Base-by-base conservation (phyloP, 139 green algal genomes). In the Gonium pectorale region DNA sequence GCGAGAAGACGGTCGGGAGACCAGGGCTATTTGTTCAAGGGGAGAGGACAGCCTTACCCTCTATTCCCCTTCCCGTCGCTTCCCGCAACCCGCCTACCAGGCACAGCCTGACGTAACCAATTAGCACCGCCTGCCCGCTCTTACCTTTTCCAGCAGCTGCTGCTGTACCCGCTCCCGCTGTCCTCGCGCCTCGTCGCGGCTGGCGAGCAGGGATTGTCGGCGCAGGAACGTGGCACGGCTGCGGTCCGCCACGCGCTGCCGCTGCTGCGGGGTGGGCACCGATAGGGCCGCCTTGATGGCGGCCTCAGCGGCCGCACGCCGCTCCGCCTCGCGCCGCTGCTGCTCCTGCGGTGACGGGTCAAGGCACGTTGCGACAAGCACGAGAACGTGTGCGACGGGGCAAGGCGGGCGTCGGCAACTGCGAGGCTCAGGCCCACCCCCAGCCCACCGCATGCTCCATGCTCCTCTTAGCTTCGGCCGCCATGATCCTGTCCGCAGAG, bases 101-200 rank as follows among this genome's bases (percentile, higher is more conserved):
- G 63, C 63, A 49, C 33, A 0, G 15, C 63, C 63, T 5, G 15
- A 46, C 5, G n/a, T n/a, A n/a, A n/a, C n/a, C n/a, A n/a, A n/a
- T n/a, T n/a, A n/a, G n/a, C n/a, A n/a, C 63, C 63, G 29, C 35
- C 15, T 8, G 5, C 35, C n/a, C 11, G 3, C 63, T n/a, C 81
- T 3, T 38, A 88, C 83, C 83, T 88, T 88, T 31, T 88, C 72
- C 62, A 88, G 72, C 43, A 88, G 51, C 51, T 60, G 52, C 71
- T 67, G 46, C 72, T 88, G 83, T 38, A 67, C 62, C 26, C 59
- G 60, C 72, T 77, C 63, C 35, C 83, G 72, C 51, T 71, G n/a
- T 3, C 49, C 3, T 11, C 46, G 35, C 38, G 33, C 35, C 22
- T 49, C 83, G 63, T 88, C 83, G 31, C 56, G 33, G 3, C 3